phyloP scores from a whole-genome alignment of 108 stramenopile genomes.

The Fragilariopsis cylindrus region DNA sequence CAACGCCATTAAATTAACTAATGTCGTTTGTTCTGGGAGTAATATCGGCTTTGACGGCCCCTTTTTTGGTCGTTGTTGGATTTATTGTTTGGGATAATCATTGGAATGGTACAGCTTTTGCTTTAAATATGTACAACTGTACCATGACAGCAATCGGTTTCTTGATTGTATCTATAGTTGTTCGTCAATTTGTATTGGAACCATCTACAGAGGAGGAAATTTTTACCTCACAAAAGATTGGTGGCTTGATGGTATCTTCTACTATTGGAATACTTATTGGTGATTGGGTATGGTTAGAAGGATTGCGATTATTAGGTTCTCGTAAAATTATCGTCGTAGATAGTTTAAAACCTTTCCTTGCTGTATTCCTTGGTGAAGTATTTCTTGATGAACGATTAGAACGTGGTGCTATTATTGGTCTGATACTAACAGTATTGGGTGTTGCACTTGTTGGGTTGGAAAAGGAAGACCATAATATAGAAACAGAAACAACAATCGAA shows the following conservation, averaged over 20 bases:
- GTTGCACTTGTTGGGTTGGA: conserved; percentile 71
- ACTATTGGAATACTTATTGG: conserved; percentile 81
- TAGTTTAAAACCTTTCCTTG: conserved; percentile 82
- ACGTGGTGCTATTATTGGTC: conserved; percentile 39
- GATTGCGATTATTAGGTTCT: conserved; percentile 78
- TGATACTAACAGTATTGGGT: conserved; percentile 67
- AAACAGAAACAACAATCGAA: too few species aligned
- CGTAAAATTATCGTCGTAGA: conserved; percentile 81
- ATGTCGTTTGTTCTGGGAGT: conserved; percentile 19
- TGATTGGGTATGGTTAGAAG: conserved; percentile 82
- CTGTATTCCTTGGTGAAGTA: conserved; percentile 67
- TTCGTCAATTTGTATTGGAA: neutral
- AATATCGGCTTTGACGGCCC: conserved; percentile 61
- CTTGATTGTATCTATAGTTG: conserved; percentile 30
- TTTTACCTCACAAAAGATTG: conserved; percentile 13
- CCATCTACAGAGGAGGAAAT: neutral
- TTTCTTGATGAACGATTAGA: conserved; percentile 60
- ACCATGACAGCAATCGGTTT: conserved; percentile 70
- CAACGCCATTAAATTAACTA: too few species aligned
- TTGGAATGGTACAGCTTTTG: conserved; percentile 78
- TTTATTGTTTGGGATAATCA: conserved; percentile 78
- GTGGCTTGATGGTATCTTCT: conserved; percentile 61
- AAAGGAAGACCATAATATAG: conserved; percentile 10
- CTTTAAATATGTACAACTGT: conserved; percentile 88
- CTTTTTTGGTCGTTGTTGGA: conserved; percentile 69